A percentile compares a stretch with the other conserved stretches of the same genome.
Conservation (phyloP, 352 stramenopile species). For the Phytophthora palmivora region DNA sequence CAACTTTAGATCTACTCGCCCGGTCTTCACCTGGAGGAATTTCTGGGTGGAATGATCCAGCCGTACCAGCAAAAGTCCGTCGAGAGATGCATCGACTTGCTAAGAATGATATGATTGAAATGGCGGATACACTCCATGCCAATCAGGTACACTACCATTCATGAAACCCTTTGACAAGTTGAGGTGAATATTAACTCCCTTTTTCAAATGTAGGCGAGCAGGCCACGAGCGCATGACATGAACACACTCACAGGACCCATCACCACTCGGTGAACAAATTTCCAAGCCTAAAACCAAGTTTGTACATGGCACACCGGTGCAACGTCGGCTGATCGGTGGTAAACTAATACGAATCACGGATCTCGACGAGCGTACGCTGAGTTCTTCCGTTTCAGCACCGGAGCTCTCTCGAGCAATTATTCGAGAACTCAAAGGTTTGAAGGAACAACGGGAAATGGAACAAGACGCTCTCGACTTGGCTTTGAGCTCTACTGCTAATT, state of each 20-base stretch:
- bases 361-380: slow-evolving; percentile 14
- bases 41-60: slow-evolving; percentile 5
- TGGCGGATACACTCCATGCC: slow-evolving; percentile 10
- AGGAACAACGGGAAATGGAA: slow-evolving; percentile 18
- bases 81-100: slow-evolving; percentile 57
- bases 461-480: slow-evolving; percentile 24
- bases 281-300: slow-evolving; percentile 27
- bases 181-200: background rate
- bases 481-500: slow-evolving; percentile 6
- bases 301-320: slow-evolving; percentile 45
- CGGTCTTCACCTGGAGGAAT: slow-evolving; percentile 25
- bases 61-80: slow-evolving; percentile 34
- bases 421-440: slow-evolving; percentile 26
- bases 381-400: slow-evolving; percentile 34
- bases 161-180: too few species aligned
- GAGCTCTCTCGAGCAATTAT: slow-evolving; percentile 32
- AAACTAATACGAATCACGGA: slow-evolving; percentile 40
- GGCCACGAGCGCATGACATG: slow-evolving; percentile 37
- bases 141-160: slow-evolving; percentile 14
- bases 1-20: slow-evolving; percentile 73
- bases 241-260: slow-evolving; percentile 48
- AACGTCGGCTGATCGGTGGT: slow-evolving; percentile 50
- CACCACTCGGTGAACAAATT: slow-evolving; percentile 22
- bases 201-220: slow-evolving; percentile 13
- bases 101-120: slow-evolving; percentile 12